Evolutionary conservation across 345 rosid genomes (phyloP).

Genomic region (Camelina sativa): DNA sequence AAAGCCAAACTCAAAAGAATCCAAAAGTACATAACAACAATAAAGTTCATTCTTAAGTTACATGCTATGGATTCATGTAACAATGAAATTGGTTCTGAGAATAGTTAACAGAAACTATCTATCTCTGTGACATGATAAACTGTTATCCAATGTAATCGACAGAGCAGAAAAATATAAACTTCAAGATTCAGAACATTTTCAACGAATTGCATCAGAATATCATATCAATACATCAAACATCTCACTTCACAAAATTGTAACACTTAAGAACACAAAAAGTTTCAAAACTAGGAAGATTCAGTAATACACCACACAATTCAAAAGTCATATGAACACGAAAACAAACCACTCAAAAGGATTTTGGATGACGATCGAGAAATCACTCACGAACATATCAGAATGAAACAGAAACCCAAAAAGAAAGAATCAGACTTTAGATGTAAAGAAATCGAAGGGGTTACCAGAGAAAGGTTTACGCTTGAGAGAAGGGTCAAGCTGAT

Average conservation of each 20-base stretch:
- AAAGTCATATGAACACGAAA: neutral
- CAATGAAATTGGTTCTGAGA: too few relatives aligned
- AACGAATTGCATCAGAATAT: neutral
- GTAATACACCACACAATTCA: neutral
- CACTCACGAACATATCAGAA: neutral
- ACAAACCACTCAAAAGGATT: conserved; percentile 1
- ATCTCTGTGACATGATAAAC: neutral
- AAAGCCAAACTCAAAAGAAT: neutral
- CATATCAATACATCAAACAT: too few relatives aligned
- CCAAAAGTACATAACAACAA: neutral
- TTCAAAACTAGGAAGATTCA: neutral
- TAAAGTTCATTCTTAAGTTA: neutral
- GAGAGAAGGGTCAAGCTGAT: conserved; percentile 85
- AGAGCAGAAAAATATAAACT: neutral
- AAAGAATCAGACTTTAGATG: neutral
- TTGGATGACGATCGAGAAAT: neutral
- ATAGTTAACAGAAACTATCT: neutral
- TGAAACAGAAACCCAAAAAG: conserved; percentile 10
- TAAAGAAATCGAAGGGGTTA: conserved; percentile 17
- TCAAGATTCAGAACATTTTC: neutral
- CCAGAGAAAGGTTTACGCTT: conserved; percentile 85
- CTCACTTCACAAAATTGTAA: too few relatives aligned
- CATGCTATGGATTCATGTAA: too few relatives aligned
- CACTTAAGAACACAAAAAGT: conserved; percentile 1
- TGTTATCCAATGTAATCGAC: neutral